Percentiles rank a stretch among this genome's conserved stretches.
These are phyloP conservation scores for Parsonsia alboflavescens DNA, from an alignment of 257 asterid species.

Conservation along the genomic window DNA sequence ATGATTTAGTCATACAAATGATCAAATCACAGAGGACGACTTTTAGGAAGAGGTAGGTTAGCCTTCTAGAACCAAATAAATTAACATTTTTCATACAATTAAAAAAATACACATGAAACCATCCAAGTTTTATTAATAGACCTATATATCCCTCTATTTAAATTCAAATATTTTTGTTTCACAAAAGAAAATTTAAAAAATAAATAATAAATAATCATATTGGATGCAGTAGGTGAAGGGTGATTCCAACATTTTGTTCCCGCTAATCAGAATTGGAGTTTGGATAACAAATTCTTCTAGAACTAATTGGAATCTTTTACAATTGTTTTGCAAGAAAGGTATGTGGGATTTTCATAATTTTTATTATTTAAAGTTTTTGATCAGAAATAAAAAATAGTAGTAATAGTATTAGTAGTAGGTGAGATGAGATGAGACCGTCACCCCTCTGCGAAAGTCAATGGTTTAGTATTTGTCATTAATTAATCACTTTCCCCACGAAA, in stretches of 20 bases:
- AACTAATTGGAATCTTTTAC: not conserved
- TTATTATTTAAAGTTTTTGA: no score
- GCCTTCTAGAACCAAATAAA: conserved; percentile 32
- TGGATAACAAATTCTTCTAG: conserved; percentile 15
- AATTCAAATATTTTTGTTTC: no score
- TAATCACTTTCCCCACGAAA: not conserved
- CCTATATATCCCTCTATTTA: no score
- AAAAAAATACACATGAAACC: no score
- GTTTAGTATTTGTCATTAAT: not conserved
- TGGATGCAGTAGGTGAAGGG: conserved; percentile 12
- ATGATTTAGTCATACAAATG: conserved; percentile 35
- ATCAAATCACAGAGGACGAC: conserved; percentile 11
- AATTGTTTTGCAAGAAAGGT: not conserved
- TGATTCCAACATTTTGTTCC: not conserved
- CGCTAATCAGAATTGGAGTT: not conserved
- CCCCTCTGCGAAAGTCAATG: conserved; percentile 16
- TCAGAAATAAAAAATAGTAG: no score
- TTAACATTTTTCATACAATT: not conserved
- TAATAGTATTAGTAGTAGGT: conserved; percentile 7
- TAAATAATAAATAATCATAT: no score
- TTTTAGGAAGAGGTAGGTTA: conserved; percentile 32
- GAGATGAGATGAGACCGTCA: conserved; percentile 6
- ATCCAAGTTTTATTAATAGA: no score
- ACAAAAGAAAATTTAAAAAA: no score
- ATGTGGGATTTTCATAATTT: not conserved